phyloP scores from a whole-genome alignment of 805 yeast species.

The Sugiyamaella marilandica region DNA sequence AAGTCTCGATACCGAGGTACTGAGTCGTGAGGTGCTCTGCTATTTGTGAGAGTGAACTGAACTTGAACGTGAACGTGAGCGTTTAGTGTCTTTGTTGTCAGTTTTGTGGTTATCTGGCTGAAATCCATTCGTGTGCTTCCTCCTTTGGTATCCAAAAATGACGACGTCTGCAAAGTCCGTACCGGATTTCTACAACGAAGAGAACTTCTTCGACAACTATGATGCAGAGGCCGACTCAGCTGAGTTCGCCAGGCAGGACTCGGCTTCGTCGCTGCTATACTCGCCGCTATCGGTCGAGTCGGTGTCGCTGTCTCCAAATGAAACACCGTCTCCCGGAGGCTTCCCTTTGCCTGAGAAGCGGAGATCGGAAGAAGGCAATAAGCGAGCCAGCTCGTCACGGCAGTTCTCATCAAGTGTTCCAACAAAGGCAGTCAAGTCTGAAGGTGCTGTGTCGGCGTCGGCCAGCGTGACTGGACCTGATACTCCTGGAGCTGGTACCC shows the following conservation, averaged over 20 bases:
- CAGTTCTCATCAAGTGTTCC: background rate
- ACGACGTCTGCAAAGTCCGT: slow-evolving; percentile 13
- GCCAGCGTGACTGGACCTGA: background rate
- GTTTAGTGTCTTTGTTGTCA: no score
- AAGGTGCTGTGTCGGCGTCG: slow-evolving; percentile 2
- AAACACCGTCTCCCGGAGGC: slow-evolving; percentile 6
- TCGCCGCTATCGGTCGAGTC: slow-evolving; percentile 16
- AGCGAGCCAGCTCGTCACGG: background rate
- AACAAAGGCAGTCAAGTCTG: slow-evolving; percentile 9
- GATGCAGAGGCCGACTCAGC: background rate
- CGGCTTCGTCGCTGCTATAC: background rate
- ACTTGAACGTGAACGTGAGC: no score
- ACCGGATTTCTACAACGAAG: slow-evolving; percentile 15
- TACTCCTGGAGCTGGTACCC: background rate
- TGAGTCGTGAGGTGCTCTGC: no score
- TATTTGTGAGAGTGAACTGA: no score
- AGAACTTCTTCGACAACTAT: slow-evolving; percentile 11
- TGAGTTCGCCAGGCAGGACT: background rate
- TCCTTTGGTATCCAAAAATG: background rate
- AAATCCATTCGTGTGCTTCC: no score
- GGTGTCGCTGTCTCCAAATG: slow-evolving; percentile 13
- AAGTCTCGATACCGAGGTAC: no score
- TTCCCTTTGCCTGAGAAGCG: slow-evolving; percentile 8
- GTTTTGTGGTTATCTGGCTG: no score
- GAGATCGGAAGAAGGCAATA: background rate